phyloP scores from a whole-genome alignment of 768 basidiomycete species.

The Leccinum olivaceopallidum region DNA sequence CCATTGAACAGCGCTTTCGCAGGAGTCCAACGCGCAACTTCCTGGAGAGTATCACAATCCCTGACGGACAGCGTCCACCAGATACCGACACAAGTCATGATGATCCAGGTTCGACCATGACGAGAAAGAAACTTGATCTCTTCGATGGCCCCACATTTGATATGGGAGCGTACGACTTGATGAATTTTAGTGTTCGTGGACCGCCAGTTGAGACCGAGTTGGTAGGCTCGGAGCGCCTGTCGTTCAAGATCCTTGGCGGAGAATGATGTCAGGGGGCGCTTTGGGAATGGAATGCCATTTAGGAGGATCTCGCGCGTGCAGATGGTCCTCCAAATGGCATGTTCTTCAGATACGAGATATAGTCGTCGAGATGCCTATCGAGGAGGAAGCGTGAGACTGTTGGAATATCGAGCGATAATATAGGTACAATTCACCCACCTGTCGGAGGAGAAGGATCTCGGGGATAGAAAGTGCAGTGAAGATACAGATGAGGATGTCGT shows the following conservation, averaged over 20 bases:
- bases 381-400: not conserved
- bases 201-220: conserved; percentile 52
- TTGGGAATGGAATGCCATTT: conserved; percentile 53
- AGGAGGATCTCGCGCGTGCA: conserved; percentile 44
- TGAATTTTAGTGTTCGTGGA: conserved; percentile 21
- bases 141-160: conserved; percentile 46
- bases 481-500: conserved; percentile 41
- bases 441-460: conserved; percentile 42
- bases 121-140: conserved; percentile 56
- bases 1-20: conserved; percentile 54
- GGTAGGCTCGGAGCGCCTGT: conserved; percentile 44
- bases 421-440: conserved; percentile 33
- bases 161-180: conserved; percentile 20
- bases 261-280: conserved; percentile 35
- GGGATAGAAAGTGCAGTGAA: conserved; percentile 39
- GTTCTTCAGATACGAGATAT: conserved; percentile 42
- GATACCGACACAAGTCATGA: conserved; percentile 58
- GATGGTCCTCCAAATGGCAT: conserved; percentile 58
- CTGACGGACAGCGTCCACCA: conserved; percentile 62
- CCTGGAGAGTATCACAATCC: conserved; percentile 37
- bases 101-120: conserved; percentile 41
- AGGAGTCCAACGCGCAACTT: conserved; percentile 51
- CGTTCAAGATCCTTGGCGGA: conserved; percentile 46
- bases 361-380: conserved; percentile 55
- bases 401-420: not conserved